A percentile compares a stretch with the other conserved stretches of the same genome.
These are phyloP conservation scores for Leishmania tropica DNA, from an alignment of 208 protist genomes.

Conservation along the genomic window DNA sequence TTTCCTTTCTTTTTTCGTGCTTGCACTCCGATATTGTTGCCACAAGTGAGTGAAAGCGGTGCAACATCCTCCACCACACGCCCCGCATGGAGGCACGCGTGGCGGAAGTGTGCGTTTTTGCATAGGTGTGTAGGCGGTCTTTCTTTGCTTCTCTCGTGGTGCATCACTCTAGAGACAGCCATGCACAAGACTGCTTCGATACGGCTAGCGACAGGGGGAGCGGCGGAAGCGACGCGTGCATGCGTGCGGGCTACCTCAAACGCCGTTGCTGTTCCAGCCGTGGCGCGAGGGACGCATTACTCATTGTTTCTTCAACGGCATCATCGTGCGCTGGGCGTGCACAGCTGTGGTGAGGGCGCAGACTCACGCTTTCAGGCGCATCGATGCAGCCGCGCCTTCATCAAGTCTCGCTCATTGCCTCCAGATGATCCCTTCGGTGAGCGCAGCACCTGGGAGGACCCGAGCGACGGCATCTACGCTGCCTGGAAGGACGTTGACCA, in stretches of 20 bases:
- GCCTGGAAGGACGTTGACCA: conserved; percentile 74
- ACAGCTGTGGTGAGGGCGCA: neutral
- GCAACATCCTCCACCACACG: neutral
- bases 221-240: neutral
- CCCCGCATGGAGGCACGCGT: neutral
- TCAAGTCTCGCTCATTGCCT: conserved; percentile 52
- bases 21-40: neutral
- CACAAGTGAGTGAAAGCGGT: neutral
- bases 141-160: neutral
- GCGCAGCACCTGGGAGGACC: conserved; percentile 60
- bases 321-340: neutral
- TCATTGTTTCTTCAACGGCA: neutral
- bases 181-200: neutral
- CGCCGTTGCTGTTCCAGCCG: neutral
- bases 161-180: neutral
- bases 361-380: neutral
- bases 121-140: neutral
- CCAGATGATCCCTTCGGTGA: conserved; percentile 85
- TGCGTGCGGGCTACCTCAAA: neutral
- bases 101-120: neutral
- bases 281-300: neutral
- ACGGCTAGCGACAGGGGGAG: neutral
- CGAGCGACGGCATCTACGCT: conserved; percentile 60
- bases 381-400: conserved; percentile 15
- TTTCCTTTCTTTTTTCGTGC: neutral